phyloP scores from a whole-genome alignment of 768 basidiomycete genomes.

The Arthromyces matolae region DNA sequence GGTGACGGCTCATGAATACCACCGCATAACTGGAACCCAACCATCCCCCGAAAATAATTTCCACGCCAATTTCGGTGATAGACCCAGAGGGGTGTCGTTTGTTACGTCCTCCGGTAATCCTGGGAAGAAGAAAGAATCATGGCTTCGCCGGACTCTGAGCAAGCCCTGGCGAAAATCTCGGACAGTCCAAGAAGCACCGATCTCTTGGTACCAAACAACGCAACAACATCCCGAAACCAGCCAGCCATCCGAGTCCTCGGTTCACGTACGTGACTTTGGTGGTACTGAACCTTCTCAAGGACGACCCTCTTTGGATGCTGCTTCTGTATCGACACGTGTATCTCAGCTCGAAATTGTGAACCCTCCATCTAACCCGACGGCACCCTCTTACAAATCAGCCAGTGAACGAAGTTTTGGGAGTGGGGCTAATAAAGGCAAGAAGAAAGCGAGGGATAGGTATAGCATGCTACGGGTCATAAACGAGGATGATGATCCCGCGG shows the following conservation, averaged over 20 bases:
- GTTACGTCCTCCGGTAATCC: constrained; percentile 17
- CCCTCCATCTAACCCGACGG: constrained; percentile 15
- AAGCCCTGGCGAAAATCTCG: constrained; percentile 20
- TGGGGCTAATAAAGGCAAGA: constrained; percentile 1
- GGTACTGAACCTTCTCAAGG: constrained; percentile 17
- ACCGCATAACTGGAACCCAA: constrained; percentile 21
- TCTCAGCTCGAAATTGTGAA: constrained; percentile 35
- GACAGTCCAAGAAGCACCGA: constrained; percentile 10
- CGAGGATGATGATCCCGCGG: too few species aligned
- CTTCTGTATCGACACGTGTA: constrained; percentile 27
- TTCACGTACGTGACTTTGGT: constrained; percentile 21
- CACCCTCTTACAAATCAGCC: constrained; percentile 8
- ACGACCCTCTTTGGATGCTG: constrained; percentile 20
- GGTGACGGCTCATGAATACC: constrained; percentile 35
- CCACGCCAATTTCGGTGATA: not conserved
- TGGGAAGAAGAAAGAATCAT: constrained; percentile 35
- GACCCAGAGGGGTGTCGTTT: not conserved
- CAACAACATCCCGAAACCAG: constrained; percentile 3
- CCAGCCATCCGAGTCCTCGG: too few species aligned
- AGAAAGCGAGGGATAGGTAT: constrained; percentile 24
- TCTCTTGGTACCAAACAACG: constrained; percentile 30
- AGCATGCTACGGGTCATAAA: constrained; percentile 34
- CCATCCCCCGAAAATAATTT: constrained; percentile 10
- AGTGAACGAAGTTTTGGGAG: constrained; percentile 22
- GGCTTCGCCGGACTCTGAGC: constrained; percentile 37